A percentile compares a stretch with the other conserved stretches of the same genome.
phyloP scores from a whole-genome alignment of 2,329 filamentous ascomycete genomes.

The Hypoxylon rubiginosum region DNA sequence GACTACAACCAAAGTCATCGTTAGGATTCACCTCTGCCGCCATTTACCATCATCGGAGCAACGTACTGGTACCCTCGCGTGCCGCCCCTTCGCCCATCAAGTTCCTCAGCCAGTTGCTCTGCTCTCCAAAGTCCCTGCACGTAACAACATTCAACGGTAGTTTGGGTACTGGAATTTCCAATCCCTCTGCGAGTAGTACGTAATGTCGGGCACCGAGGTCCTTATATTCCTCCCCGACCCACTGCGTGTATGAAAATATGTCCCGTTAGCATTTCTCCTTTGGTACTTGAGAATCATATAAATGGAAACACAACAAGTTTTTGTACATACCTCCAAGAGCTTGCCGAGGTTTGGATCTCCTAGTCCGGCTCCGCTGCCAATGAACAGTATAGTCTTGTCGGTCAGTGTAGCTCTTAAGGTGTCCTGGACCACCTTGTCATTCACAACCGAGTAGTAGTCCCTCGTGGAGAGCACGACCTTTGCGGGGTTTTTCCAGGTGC shows the following conservation, averaged over 20 bases:
- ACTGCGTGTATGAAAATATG: too few relatives aligned
- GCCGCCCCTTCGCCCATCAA: conserved; percentile 11
- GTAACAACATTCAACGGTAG: conserved; percentile 28
- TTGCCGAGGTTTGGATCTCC: conserved; percentile 32
- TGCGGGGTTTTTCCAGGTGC: conserved; percentile 30
- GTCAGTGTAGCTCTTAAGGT: conserved; percentile 28
- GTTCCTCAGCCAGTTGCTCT: conserved; percentile 20
- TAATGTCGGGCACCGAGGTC: conserved; percentile 21
- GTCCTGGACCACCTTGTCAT: conserved; percentile 16
- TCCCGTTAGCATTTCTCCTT: too few relatives aligned
- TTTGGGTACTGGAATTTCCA: conserved; percentile 24
- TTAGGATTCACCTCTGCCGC: too few relatives aligned
- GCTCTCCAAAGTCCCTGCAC: conserved; percentile 16
- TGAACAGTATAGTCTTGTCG: conserved; percentile 34
- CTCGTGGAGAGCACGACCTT: conserved; percentile 33
- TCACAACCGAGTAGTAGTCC: conserved; percentile 25
- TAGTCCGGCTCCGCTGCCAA: conserved; percentile 36
- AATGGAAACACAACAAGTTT: too few relatives aligned
- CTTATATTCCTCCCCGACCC: conserved; percentile 29
- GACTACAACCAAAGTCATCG: too few relatives aligned
- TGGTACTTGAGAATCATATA: too few relatives aligned
- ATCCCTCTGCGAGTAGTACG: conserved; percentile 14
- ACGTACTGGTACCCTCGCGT: conserved; percentile 31
- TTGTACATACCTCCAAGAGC: too few relatives aligned
- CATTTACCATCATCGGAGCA: neutral